Base-by-base conservation (phyloP, 1,139 yeast species). In the Hyphopichia pseudoburtonii region DNA sequence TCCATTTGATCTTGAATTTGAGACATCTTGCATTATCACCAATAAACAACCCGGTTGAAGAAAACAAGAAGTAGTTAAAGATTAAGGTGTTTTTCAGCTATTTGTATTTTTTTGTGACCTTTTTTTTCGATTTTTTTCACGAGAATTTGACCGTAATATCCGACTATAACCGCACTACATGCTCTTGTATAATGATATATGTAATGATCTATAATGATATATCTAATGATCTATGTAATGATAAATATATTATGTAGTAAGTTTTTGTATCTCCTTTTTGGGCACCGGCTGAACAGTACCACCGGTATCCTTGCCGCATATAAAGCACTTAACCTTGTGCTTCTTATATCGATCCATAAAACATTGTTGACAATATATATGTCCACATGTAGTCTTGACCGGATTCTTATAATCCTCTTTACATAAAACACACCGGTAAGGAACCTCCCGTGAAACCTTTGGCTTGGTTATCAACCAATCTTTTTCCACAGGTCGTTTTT, bases 381-480 rank as follows among this genome's bases (percentile, higher is more conserved):
- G 95, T 3, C 70, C 70, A 56, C 95, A 86, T 14, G 54, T 60
- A 0, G 94, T 82, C 39, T 69, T 73, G 1, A 86, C 73, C 0
- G 94, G 92, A 5, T 46, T 47, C 32, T 63, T 66, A 52, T 82
- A 83, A 45, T 75, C 80, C 0, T 66, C 45, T 43, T 75, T 70
- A 56, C 95, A 86, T 4, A 86, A 54, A 0, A 76, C 75, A 56
- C 95, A 86, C 46, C 74, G 76, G 60, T 78, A 80, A 0, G 89
- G 87, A 0, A 78, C 58, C 2, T 27, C 18, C 30, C 24, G 27
- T 21, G 23, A 10, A 21, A 10, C 7, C 7, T 7, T 21, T 21
- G 23, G 23, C 10, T 42, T 34, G 28, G 35, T 16, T 12, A 23
- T n/a, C 36, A 22, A 19, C 96, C 96, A 88, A 32, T 87, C 96